Percentiles rank a stretch among this genome's conserved stretches.
These are phyloP conservation scores for Rauvolfia tetraphylla DNA, from an alignment of 257 asterid genomes.

Conservation along the genomic window DNA sequence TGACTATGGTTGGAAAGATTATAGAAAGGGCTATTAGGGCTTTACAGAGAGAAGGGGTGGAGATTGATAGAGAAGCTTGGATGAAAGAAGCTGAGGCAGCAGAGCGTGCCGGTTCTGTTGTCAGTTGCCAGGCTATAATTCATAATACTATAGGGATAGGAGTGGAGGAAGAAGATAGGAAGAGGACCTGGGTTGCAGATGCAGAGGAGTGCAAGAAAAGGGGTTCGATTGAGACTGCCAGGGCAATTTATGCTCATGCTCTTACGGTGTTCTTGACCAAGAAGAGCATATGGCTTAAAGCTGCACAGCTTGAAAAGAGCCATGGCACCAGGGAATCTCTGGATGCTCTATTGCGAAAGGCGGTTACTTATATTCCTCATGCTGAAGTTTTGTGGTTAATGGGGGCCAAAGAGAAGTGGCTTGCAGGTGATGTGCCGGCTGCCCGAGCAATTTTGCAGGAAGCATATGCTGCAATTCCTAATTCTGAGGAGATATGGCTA, in stretches of 20 bases:
- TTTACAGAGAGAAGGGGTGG: conserved; percentile 78
- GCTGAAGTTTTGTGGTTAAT: conserved; percentile 92
- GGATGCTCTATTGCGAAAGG: conserved; percentile 73
- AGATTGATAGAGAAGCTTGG: conserved; percentile 88
- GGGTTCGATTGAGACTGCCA: conserved; percentile 88
- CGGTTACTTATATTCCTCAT: conserved; percentile 81
- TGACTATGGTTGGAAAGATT: conserved; percentile 61
- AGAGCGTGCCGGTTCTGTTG: conserved; percentile 87
- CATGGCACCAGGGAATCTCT: conserved; percentile 86
- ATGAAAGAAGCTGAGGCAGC: conserved; percentile 96
- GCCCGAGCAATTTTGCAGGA: conserved; percentile 91
- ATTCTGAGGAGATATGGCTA: conserved; percentile 95
- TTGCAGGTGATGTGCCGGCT: conserved; percentile 93
- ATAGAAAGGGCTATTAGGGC: conserved; percentile 81
- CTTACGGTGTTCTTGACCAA: conserved; percentile 74
- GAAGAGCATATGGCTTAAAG: conserved; percentile 97
- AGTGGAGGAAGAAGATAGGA: conserved; percentile 93
- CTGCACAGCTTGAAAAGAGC: conserved; percentile 96
- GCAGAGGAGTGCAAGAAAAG: conserved; percentile 94
- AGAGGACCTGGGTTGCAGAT: conserved; percentile 97
- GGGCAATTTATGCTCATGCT: conserved; percentile 82
- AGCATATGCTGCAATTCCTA: conserved; percentile 95
- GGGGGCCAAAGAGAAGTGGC: conserved; percentile 99
- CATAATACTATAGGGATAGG: conserved; percentile 73
- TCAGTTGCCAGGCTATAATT: conserved; percentile 82